These are phyloP conservation scores for Rutstroemia sp. DNA, from an alignment of 2,329 filamentous ascomycete species.

Conservation along the genomic window DNA sequence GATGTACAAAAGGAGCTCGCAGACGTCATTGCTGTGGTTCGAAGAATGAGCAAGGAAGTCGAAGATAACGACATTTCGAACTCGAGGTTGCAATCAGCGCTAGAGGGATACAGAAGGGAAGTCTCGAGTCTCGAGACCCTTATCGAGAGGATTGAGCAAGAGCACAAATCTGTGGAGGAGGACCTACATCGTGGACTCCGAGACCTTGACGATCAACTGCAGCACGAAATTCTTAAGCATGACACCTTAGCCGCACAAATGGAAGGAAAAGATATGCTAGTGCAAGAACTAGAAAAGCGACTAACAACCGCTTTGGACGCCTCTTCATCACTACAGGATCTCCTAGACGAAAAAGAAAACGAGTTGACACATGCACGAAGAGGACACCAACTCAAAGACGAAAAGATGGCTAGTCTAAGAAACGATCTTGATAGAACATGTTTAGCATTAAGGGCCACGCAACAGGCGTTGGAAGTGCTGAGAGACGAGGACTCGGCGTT, in stretches of 20 bases:
- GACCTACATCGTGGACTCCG: conserved; percentile 13
- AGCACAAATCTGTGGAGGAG: conserved; percentile 17
- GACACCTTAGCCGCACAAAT: conserved; percentile 26
- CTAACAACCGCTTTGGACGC: conserved; percentile 36
- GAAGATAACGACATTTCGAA: conserved; percentile 37
- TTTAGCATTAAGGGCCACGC: conserved; percentile 29
- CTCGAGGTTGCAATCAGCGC: conserved; percentile 42
- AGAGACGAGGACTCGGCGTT: background rate
- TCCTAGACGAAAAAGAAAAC: conserved; percentile 19
- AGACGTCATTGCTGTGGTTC: conserved; percentile 12
- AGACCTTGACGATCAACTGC: conserved; percentile 26
- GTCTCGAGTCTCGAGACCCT: conserved; percentile 45
- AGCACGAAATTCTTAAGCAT: conserved; percentile 30
- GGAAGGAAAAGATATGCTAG: conserved; percentile 31
- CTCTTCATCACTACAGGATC: conserved; percentile 32
- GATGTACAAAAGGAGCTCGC: conserved; percentile 37
- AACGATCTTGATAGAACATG: conserved; percentile 42
- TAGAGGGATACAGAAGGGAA: conserved; percentile 46
- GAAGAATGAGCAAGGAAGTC: conserved; percentile 18
- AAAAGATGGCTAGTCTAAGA: conserved; percentile 41
- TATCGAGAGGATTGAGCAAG: conserved; percentile 41
- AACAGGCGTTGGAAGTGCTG: conserved; percentile 1
- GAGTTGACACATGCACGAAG: conserved; percentile 31
- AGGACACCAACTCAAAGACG: conserved; percentile 43
- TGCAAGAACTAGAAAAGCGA: conserved; percentile 38